These are phyloP conservation scores for Hura crepitans DNA, from an alignment of 441 rosid genomes.

Conservation along the genomic window DNA sequence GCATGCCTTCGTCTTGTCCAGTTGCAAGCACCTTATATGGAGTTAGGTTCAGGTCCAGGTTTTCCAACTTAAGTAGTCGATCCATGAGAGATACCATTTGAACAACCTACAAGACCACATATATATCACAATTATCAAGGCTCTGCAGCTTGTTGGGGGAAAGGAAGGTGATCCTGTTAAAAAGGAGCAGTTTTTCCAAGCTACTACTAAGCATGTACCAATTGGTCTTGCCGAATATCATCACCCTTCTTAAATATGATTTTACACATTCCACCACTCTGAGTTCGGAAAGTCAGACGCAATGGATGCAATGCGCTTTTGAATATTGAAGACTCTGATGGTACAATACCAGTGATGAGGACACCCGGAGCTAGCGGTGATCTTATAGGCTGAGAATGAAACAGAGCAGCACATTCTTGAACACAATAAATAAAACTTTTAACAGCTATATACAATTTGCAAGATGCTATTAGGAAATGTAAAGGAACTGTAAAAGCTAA, in stretches of 20 bases:
- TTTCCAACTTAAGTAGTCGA: constrained; percentile 90
- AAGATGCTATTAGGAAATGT: constrained; percentile 9
- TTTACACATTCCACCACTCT: constrained; percentile 72
- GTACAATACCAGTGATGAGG: constrained; percentile 82
- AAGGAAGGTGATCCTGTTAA: not conserved
- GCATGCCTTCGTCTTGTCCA: constrained; percentile 98
- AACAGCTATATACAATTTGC: constrained; percentile 14
- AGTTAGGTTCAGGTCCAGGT: constrained; percentile 88
- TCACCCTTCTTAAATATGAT: constrained; percentile 96
- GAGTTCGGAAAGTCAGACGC: constrained; percentile 80
- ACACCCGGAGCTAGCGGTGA: constrained; percentile 78
- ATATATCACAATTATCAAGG: constrained; percentile 20
- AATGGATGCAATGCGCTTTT: constrained; percentile 90
- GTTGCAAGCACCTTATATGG: constrained; percentile 96
- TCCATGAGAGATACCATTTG: constrained; percentile 99
- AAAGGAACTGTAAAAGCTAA: constrained; percentile 19
- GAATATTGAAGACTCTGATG: constrained; percentile 91
- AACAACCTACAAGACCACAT: constrained; percentile 59
- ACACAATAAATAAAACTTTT: constrained; percentile 10
- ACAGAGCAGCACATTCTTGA: constrained; percentile 13
- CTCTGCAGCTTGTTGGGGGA: not conserved
- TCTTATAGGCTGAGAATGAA: constrained; percentile 69
- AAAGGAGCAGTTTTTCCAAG: constrained; percentile 9
- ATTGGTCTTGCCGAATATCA: constrained; percentile 95
- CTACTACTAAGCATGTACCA: constrained; percentile 45